Base-by-base conservation (phyloP, 768 basidiomycete genomes). In the Pholiota microspora region DNA sequence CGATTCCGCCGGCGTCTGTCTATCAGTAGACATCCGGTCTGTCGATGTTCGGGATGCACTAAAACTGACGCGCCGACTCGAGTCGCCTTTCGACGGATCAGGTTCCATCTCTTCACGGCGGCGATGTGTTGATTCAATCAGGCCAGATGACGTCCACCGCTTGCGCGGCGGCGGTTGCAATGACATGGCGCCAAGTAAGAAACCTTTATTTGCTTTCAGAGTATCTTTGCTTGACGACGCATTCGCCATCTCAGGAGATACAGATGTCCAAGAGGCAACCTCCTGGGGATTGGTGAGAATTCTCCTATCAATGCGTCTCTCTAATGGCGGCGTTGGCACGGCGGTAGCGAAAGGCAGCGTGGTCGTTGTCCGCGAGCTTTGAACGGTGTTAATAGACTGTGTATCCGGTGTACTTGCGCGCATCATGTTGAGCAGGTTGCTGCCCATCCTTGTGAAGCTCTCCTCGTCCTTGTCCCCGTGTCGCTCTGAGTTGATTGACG, bases 391-490 rank as follows among this genome's bases (percentile, higher is more conserved):
- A 21, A 63, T 47, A 12, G 64, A 59, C 35, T 66, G 66, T 28
- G 59, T 56, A 44, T 75, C 71, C 16, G 70, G 64, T 38, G 70
- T 66, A 53, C 68, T 75, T 21, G 74, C 70, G 34, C 79, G 72
- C 45, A 81, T 66, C 74, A 79, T 80, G 56, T 72, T 74, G 36
- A 86, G 67, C 31, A 88, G 70, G 60, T 76, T 83, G 34, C 69
- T 80, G 7, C 84, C 82, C 59, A 73, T 81, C 32, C 75, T 76
- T 23, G 75, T 73, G 54, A 86, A 86, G 8, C 84, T 84, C 13
- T 84, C 84, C 50, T 84, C 73, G 29, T 63, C 69, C 55, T 64
- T 73, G 40, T 62, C 71, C 27, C 57, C 68, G 31, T 56, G 59
- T 24, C 60, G 58, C n/a, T 71, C 72, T 29, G 64, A 70, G 27